A percentile compares a stretch with the other conserved stretches of the same genome.
These are phyloP conservation scores for Puccinia polysora DNA, from an alignment of 1,284 basidiomycete genomes.

Conservation along the genomic window DNA sequence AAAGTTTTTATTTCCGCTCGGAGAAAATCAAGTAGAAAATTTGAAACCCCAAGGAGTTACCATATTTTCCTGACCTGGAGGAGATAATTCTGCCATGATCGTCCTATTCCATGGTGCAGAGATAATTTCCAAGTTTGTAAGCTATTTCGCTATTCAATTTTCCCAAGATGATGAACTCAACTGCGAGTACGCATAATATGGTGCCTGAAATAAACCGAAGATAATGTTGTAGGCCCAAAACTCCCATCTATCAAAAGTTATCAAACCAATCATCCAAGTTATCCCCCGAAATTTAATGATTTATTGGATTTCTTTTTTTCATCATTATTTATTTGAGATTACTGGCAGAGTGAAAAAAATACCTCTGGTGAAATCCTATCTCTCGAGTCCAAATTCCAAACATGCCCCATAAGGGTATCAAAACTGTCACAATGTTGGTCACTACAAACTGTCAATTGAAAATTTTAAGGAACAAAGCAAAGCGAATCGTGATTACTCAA, in stretches of 20 bases:
- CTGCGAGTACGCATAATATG: conserved; percentile 43
- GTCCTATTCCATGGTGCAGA: not conserved
- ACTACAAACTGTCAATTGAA: conserved; percentile 21
- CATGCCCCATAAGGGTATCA: conserved; percentile 41
- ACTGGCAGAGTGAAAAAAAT: not conserved
- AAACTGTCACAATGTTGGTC: conserved; percentile 39
- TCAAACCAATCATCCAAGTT: not conserved
- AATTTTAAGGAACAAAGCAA: not conserved
- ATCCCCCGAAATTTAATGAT: not conserved
- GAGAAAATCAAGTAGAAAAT: not conserved
- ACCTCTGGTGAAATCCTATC: conserved; percentile 41
- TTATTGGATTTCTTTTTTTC: not conserved
- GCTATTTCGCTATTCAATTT: not conserved
- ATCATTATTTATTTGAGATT: not conserved
- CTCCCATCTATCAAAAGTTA: conserved; percentile 31
- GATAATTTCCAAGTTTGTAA: not conserved
- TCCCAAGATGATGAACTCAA: not conserved
- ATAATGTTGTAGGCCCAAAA: conserved; percentile 43
- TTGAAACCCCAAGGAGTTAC: not conserved
- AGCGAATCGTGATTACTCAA: not conserved
- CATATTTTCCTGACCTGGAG: conserved; percentile 37
- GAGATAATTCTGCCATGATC: conserved; percentile 39
- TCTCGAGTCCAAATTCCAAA: conserved; percentile 21
- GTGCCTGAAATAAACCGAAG: conserved; percentile 43
- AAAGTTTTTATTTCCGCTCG: not conserved